A percentile compares a stretch with the other conserved stretches of the same genome.
Conservation (phyloP, 441 rosid species). For the Gossypium lobatum region DNA sequence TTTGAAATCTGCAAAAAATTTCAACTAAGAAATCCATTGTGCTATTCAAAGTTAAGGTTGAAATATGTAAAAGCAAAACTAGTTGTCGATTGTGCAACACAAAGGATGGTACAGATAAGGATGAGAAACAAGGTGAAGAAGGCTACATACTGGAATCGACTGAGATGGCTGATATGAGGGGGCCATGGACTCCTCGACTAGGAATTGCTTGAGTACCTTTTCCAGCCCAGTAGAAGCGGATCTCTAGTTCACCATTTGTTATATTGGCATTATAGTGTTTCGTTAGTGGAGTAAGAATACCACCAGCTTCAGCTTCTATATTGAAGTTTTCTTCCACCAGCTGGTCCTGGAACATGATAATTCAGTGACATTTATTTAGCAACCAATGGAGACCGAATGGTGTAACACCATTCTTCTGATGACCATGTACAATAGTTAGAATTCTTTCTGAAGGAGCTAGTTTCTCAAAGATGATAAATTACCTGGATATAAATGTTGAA, state of each 20-base stretch:
- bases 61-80: neutral
- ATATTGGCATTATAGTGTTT: constrained; percentile 18
- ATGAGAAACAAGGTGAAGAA: neutral
- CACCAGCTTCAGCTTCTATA: constrained; percentile 31
- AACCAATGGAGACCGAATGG: neutral
- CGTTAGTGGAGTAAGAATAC: constrained; percentile 21
- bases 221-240: constrained; percentile 33
- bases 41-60: neutral
- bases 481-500: constrained; percentile 70
- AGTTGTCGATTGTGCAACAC: neutral
- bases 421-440: neutral
- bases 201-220: constrained; percentile 35
- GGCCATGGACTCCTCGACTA: constrained; percentile 30
- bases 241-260: constrained; percentile 20
- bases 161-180: constrained; percentile 34
- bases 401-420: neutral
- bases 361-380: neutral
- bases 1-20: constrained; percentile 25
- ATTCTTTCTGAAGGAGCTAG: neutral
- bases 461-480: neutral
- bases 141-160: constrained; percentile 23
- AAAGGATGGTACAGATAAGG: neutral
- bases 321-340: constrained; percentile 26
- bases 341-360: constrained; percentile 23
- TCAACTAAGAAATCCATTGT: neutral